A percentile compares a stretch with the other conserved stretches of the same genome.
Conservation (phyloP, 2,329 filamentous ascomycete genomes). For the Madurella fahalii region DNA sequence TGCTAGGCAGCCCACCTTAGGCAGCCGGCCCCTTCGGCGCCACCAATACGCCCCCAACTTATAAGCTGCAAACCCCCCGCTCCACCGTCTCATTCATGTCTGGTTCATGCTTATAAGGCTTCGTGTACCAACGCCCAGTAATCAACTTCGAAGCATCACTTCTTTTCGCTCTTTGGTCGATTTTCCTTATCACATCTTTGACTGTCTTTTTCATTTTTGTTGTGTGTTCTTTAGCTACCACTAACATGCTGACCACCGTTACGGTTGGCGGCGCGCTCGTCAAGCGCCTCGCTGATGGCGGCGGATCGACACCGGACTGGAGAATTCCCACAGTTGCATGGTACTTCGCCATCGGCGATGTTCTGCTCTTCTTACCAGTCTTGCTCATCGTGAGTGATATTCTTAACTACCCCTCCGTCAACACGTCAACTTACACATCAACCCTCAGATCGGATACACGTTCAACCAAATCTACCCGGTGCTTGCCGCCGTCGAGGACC, state of each 20-base stretch:
- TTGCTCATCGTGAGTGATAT: slow-evolving; percentile 38
- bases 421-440: background rate
- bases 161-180: background rate
- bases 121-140: background rate
- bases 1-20: slow-evolving; percentile 4
- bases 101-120: background rate
- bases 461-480: slow-evolving; percentile 48
- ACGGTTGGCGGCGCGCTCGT: slow-evolving; percentile 12
- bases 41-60: background rate
- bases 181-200: background rate
- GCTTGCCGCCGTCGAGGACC: slow-evolving; percentile 56
- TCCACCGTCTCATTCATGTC: background rate
- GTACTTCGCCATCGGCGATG: slow-evolving; percentile 37
- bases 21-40: background rate
- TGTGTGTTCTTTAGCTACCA: background rate
- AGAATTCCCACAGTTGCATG: slow-evolving; percentile 38
- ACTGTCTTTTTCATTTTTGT: background rate
- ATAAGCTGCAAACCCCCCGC: background rate
- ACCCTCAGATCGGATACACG: slow-evolving; percentile 46
- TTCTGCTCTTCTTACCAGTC: slow-evolving; percentile 44
- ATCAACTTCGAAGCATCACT: background rate
- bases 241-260: slow-evolving; percentile 7
- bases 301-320: slow-evolving; percentile 15
- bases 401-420: background rate
- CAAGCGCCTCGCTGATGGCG: slow-evolving; percentile 13